These are phyloP conservation scores for Arachis stenosperma DNA, from an alignment of 306 rosid species.

Conservation along the genomic window DNA sequence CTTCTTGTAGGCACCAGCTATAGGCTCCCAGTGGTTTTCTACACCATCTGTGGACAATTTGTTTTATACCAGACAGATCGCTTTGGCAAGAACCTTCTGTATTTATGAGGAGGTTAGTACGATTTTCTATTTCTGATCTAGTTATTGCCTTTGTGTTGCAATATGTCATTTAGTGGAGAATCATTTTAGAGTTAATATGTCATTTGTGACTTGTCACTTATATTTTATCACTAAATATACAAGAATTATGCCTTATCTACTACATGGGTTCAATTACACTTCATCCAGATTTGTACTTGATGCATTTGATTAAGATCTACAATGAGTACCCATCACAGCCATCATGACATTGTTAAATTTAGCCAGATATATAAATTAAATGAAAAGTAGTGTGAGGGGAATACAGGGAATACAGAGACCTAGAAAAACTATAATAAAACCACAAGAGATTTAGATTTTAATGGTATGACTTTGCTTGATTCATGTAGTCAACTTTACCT, in stretches of 20 bases:
- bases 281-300: background rate
- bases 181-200: constrained; percentile 2
- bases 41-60: constrained; percentile 52
- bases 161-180: constrained; percentile 26
- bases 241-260: constrained; percentile 1
- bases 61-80: constrained; percentile 65
- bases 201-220: constrained; percentile 7
- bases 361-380: too few species aligned
- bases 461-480: too few species aligned
- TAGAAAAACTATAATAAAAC: too few species aligned
- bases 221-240: background rate
- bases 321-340: background rate
- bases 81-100: constrained; percentile 88
- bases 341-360: background rate
- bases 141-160: constrained; percentile 34
- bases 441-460: too few species aligned
- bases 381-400: too few species aligned
- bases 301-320: background rate
- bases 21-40: constrained; percentile 89
- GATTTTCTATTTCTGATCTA: constrained; percentile 26
- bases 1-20: constrained; percentile 59
- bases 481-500: too few species aligned
- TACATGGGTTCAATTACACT: background rate
- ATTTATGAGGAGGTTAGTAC: constrained; percentile 77
- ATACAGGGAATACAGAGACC: too few species aligned